Base-by-base conservation (phyloP, 495 filamentous ascomycete genomes). In the Annulohypoxylon stygium region DNA sequence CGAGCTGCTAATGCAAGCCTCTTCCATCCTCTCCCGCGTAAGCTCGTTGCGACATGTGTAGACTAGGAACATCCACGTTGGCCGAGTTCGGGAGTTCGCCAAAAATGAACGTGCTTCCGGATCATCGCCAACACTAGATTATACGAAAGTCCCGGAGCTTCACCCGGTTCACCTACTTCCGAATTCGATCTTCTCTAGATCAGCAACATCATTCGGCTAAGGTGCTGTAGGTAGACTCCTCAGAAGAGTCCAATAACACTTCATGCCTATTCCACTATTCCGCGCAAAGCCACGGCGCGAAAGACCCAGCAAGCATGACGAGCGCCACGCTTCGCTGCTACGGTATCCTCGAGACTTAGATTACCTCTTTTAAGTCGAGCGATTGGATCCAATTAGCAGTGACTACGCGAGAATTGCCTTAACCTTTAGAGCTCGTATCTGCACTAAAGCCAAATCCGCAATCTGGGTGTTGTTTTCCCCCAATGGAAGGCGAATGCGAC, bases 21-120 rank as follows among this genome's bases (percentile, higher is more conserved):
- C 60, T 69, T 48, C 41, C 30, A 62, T 41, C 26, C 50, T 57
- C 30, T 59, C 59, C 65, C 55, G 55, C 26, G 48, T 26, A 63
- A 62, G 37, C 53, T 54, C 41, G 33, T 66, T 37, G 58, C 48
- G 47, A 25, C 48, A 58, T 71, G 36, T 18, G 47, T 33, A 48
- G 45, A 50, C 50, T 61, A 36, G 55, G 71, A 65, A 37, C n/a
- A 74, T n/a, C 61, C 37, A 55, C 60, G 61, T 62, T 61, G 47
- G 20, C 71, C 57, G 61, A 58, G 66, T 41, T 62, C 57, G 63
- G 67, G 57, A 58, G 50, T 45, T 61, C 47, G 51, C 68, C 36
- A 59, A 60, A 57, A 43, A 68, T 53, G 45, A 54, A 47, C 18
- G 16, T 67, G 62, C 25, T 74, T 70, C 71, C 71, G 71, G 67